Percentiles rank a stretch among this genome's conserved stretches.
phyloP scores from a whole-genome alignment of 2,329 filamentous ascomycete species.

The Iodosphaeria phyllophila region DNA sequence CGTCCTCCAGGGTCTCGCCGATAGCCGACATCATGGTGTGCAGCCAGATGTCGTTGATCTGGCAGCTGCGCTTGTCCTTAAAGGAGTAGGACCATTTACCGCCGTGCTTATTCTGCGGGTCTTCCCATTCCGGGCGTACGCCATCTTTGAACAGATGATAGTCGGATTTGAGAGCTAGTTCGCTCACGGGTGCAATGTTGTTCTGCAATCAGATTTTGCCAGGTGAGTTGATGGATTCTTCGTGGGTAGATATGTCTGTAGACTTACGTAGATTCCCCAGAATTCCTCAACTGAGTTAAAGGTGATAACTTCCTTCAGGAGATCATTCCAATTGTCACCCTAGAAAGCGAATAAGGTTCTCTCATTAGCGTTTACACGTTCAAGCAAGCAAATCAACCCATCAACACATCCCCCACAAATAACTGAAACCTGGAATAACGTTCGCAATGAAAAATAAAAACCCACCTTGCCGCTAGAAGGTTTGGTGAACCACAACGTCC shows the following conservation, averaged over 20 bases:
- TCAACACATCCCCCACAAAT: no score
- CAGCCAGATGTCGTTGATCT: slow-evolving; percentile 91
- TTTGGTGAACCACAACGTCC: slow-evolving; percentile 99
- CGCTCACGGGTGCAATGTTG: slow-evolving; percentile 92
- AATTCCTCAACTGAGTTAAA: slow-evolving; percentile 99
- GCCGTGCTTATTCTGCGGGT: slow-evolving; percentile 95
- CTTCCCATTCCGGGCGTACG: slow-evolving; percentile 96
- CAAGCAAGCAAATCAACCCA: no score
- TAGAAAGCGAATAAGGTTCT: no score
- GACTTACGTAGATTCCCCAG: slow-evolving; percentile 93
- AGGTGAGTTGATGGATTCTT: slow-evolving; percentile 1
- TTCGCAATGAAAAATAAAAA: slow-evolving; percentile 1
- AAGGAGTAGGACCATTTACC: slow-evolving; percentile 98
- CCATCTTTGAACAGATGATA: slow-evolving; percentile 99
- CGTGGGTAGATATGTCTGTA: background rate
- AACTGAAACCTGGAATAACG: background rate
- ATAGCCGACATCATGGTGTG: slow-evolving; percentile 94
- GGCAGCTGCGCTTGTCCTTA: slow-evolving; percentile 83
- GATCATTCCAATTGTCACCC: slow-evolving; percentile 97
- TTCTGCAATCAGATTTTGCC: slow-evolving; percentile 40
- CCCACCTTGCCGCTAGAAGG: slow-evolving; percentile 83
- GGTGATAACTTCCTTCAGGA: slow-evolving; percentile 95
- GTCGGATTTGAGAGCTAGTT: slow-evolving; percentile 92
- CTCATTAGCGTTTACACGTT: no score
- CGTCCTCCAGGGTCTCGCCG: slow-evolving; percentile 90